Percentiles rank a stretch among this genome's conserved stretches.
These are phyloP conservation scores for Globisporangium ultimum DNA, from an alignment of 352 stramenopile species.

Conservation along the genomic window DNA sequence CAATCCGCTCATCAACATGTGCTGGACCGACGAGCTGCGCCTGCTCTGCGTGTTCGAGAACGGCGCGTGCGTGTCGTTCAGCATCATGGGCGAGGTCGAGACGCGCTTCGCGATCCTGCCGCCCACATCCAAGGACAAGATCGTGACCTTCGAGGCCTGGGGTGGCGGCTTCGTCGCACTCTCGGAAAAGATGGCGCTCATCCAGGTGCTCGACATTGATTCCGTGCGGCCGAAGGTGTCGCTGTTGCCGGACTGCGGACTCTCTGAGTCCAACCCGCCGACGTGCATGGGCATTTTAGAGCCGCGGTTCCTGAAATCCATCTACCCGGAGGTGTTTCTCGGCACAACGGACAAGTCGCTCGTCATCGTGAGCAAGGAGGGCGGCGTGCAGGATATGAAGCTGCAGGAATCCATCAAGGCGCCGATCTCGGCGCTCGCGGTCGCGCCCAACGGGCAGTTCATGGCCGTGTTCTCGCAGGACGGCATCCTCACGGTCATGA, in stretches of 20 bases:
- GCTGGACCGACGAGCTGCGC: slow-evolving; percentile 80
- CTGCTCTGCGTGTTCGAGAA: slow-evolving; percentile 78
- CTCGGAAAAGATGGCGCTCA: slow-evolving; percentile 78
- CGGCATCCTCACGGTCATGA: slow-evolving; percentile 93
- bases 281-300: slow-evolving; percentile 93
- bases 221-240: slow-evolving; percentile 76
- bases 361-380: slow-evolving; percentile 75
- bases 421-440: slow-evolving; percentile 90
- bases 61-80: slow-evolving; percentile 67
- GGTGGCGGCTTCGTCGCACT: slow-evolving; percentile 71
- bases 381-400: slow-evolving; percentile 71
- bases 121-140: slow-evolving; percentile 60
- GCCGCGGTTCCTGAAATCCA: slow-evolving; percentile 86
- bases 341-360: slow-evolving; percentile 90
- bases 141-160: slow-evolving; percentile 78
- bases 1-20: slow-evolving; percentile 71
- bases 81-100: slow-evolving; percentile 67
- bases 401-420: slow-evolving; percentile 79
- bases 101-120: slow-evolving; percentile 69
- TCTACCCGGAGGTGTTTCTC: slow-evolving; percentile 92
- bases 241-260: slow-evolving; percentile 63
- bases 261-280: slow-evolving; percentile 68
- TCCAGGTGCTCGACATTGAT: slow-evolving; percentile 79
- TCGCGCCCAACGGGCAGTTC: slow-evolving; percentile 94
- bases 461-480: slow-evolving; percentile 95